Evolutionary conservation across 768 basidiomycete species (phyloP), one percentile per base, ranked within the genome.

Genomic region (Xerocomellus intermedius): DNA sequence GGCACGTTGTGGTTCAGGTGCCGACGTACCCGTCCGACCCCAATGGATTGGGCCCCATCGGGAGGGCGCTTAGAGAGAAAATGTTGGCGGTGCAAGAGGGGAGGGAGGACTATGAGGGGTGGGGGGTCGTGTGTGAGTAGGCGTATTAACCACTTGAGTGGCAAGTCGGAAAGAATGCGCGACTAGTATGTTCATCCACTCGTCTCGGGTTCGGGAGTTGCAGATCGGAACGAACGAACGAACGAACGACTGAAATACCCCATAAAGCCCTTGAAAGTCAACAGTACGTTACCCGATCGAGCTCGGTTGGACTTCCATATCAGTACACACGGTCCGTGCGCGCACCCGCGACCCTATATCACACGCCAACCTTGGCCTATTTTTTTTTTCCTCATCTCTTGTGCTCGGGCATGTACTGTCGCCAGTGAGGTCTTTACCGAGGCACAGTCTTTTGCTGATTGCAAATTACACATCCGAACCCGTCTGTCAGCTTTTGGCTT

Each of bases 381-480:
- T 14, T 8, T 17, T 17, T 17, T 36, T 16, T 16, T 30, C 28
- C 28, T 64, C 64, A 86, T 86, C 86, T 87, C 87, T 92, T 92
- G 89, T 91, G 88, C 88, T 90, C 87, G 89, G 88, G 88, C 86
- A 87, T 84, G 88, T 85, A 89, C 87, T 88, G 86, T 89, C 87
- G 86, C 84, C 85, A 88, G 89, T 91, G 90, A 92, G 87, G 90
- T 92, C 80, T 84, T 78, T 88, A 91, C 89, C 86, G 90, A 92
- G 87, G 84, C 86, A 87, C 85, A 89, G 87, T 89, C 82, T 78
- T 89, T 91, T 90, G 89, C 88, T 91, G 86, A 86, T 91, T 91
- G 89, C 89, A 91, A 91, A 91, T 89, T 91, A 90, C 81, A 89
- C 88, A 91, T 91, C 89, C 89, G 87, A 89, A 91, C 87, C 73